Evolutionary conservation across 2,329 filamentous ascomycete genomes (phyloP), one percentile per base, ranked within the genome.

Genomic region (Coniella vitis): DNA sequence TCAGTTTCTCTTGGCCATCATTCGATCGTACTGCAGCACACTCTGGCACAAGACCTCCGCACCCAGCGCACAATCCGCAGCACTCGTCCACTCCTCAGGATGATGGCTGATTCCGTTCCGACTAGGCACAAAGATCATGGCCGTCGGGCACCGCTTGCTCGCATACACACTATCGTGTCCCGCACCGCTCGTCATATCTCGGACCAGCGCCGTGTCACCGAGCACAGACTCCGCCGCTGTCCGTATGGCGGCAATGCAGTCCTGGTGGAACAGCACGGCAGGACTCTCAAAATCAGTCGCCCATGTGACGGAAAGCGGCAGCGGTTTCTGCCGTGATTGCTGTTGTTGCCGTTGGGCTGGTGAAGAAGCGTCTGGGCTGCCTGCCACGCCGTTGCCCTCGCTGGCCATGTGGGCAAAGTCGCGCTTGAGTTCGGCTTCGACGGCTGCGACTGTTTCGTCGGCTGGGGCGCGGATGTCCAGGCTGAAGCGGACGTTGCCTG

Each of bases 71-170:
- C 78, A 84, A 58, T 84, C 78, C 40, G 81, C 78, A 0, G 73
- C 70, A 37, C 72, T 75, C 34, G 76, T 78, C 57, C 79, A 84
- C 58, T 84, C 81, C 38, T 75, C 70, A 2, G 81, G 81, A 57
- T 83, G 76, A 59, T 84, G 81, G 57, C 77, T 82, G 17, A 84
- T 65, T 1, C 81, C 81, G 56, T 81, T 75, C 58, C 70, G 74
- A 54, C 78, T 83, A 4, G 80, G 79, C 16, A 83, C 76, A 56
- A 85, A 85, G 22, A 84, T 79, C 81, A 85, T 84, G 38, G 76
- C 75, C 2, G 80, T 83, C 14, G 81, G 81, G 38, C 76, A 78
- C 34, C 69, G 67, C 54, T 74, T 72, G 38, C 73, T 80, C 5
- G 80, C 74, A 53, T 81, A 79, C 5, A 83, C 79, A 55, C 75